These are phyloP conservation scores for Gomphus bonarii DNA, from an alignment of 1,284 basidiomycete genomes.

Conservation along the genomic window DNA sequence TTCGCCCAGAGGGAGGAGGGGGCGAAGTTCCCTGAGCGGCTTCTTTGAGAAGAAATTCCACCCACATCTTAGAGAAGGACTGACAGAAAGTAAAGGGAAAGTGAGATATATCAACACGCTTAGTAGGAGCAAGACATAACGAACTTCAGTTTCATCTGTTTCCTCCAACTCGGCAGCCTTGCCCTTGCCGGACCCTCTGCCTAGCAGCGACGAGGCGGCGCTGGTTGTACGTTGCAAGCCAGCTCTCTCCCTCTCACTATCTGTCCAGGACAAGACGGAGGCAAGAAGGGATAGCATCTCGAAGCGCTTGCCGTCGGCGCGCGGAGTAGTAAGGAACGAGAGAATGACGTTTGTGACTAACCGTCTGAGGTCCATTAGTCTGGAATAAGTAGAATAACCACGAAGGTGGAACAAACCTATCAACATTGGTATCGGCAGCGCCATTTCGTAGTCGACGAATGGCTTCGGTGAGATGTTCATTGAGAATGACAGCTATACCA, in stretches of 20 bases:
- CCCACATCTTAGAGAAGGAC: constrained; percentile 92
- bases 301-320: constrained; percentile 89
- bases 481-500: constrained; percentile 78
- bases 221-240: constrained; percentile 61
- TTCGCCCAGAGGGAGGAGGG: constrained; percentile 24
- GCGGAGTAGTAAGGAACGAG: constrained; percentile 84
- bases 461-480: constrained; percentile 96
- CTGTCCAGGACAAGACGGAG: constrained; percentile 85
- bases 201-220: constrained; percentile 16
- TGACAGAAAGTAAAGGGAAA: constrained; percentile 22
- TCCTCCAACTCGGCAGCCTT: constrained; percentile 51
- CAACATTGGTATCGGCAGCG: constrained; percentile 83
- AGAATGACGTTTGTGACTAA: constrained; percentile 93
- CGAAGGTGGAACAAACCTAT: constrained; percentile 32
- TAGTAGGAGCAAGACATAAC: constrained; percentile 12
- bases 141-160: constrained; percentile 69
- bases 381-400: neutral
- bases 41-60: constrained; percentile 91
- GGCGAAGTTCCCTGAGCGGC: constrained; percentile 44
- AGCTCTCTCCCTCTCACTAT: constrained; percentile 83
- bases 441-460: constrained; percentile 84
- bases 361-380: constrained; percentile 32
- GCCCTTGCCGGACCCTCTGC: constrained; percentile 22
- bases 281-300: constrained; percentile 90
- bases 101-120: neutral